These are phyloP conservation scores for Malbranchea zuffiana DNA, from an alignment of 2,329 filamentous ascomycete genomes.

Conservation along the genomic window DNA sequence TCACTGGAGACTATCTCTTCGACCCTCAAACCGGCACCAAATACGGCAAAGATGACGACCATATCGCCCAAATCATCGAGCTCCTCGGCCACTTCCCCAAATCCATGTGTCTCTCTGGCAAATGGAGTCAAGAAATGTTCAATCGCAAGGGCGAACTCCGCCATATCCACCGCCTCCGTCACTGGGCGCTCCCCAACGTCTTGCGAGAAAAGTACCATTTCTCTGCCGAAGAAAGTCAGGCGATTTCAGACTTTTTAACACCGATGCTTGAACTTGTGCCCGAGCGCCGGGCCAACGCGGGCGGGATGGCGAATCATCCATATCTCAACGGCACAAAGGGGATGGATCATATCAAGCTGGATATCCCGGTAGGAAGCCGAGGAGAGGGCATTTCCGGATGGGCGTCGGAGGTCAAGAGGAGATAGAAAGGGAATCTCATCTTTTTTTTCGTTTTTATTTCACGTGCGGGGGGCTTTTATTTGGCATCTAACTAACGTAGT, in stretches of 20 bases:
- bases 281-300: constrained; percentile 83
- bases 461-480: too few relatives aligned
- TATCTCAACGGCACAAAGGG: constrained; percentile 80
- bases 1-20: constrained; percentile 96
- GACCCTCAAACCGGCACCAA: constrained; percentile 97
- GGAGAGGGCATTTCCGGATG: constrained; percentile 93
- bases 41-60: constrained; percentile 98
- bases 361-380: constrained; percentile 65
- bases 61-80: constrained; percentile 98
- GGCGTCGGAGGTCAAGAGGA: constrained; percentile 77
- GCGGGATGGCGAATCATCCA: constrained; percentile 77
- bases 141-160: constrained; percentile 93
- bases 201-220: constrained; percentile 96
- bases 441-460: constrained; percentile 11
- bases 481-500: too few relatives aligned
- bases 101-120: constrained; percentile 78
- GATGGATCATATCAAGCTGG: constrained; percentile 70
- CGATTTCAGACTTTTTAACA: constrained; percentile 68
- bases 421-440: constrained; percentile 35
- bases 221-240: constrained; percentile 65
- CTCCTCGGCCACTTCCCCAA: constrained; percentile 88
- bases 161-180: constrained; percentile 90
- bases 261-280: constrained; percentile 88
- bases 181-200: constrained; percentile 91
- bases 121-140: constrained; percentile 98